A percentile compares a stretch with the other conserved stretches of the same genome.
Conservation (phyloP, 2,329 filamentous ascomycete genomes). For the Aspergillus novoparasiticus region DNA sequence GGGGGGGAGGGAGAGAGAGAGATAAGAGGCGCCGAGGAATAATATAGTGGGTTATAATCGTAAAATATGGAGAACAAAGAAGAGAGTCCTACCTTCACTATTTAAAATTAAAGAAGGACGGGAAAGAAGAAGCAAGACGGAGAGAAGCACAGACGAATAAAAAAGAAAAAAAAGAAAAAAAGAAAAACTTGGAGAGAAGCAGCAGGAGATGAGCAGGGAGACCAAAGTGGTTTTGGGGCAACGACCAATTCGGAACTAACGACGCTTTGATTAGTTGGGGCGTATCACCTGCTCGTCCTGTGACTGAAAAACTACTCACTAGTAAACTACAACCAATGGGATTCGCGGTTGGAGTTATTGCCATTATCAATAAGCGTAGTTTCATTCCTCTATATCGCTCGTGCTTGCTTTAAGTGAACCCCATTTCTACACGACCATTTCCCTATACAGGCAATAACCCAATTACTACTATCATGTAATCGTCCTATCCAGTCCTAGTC, state of each 20-base stretch:
- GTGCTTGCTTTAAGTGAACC: not conserved
- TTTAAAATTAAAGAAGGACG: slow-evolving; percentile 12
- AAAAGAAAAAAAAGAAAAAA: slow-evolving; percentile 1
- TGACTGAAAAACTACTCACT: not conserved
- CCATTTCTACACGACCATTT: not conserved
- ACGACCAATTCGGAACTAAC: slow-evolving; percentile 9
- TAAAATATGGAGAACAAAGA: slow-evolving; percentile 8
- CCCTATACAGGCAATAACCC: not conserved
- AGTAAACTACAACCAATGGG: not conserved
- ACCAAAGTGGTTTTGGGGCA: slow-evolving; percentile 3
- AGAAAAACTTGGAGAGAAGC: not conserved
- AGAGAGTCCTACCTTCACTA: slow-evolving; percentile 4
- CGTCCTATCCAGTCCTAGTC: not conserved
- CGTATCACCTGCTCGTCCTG: slow-evolving; percentile 14
- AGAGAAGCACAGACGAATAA: slow-evolving; percentile 2
- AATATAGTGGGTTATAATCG: not conserved
- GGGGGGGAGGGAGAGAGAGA: not conserved
- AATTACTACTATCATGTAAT: slow-evolving; percentile 1
- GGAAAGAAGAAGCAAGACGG: slow-evolving; percentile 12
- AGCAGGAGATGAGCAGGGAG: slow-evolving; percentile 4
- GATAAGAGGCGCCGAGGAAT: not conserved
- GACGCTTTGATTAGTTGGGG: slow-evolving; percentile 17
- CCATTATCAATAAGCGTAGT: not conserved
- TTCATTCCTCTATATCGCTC: not conserved
- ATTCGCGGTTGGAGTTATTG: not conserved